Evolutionary conservation across 345 rosid species (phyloP).

Genomic region (Punica granatum): DNA sequence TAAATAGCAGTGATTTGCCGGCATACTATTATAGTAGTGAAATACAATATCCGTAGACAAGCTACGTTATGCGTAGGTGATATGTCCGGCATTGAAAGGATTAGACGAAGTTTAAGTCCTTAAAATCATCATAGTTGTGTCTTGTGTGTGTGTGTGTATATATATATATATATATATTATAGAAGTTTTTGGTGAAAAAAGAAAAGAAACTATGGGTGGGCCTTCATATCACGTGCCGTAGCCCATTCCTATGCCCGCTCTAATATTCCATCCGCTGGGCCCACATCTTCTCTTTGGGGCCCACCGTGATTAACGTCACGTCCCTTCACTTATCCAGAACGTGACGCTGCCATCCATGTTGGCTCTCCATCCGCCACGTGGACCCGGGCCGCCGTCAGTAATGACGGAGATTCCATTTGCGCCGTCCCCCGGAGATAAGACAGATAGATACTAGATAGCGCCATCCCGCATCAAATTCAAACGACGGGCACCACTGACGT

Average conservation of each 20-base stretch:
- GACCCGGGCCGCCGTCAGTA: not conserved
- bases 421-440: conserved; percentile 1
- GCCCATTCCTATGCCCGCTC: not conserved
- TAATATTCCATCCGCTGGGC: not conserved
- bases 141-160: no score
- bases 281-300: not conserved
- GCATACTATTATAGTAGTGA: no score
- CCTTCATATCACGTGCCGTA: not conserved
- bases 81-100: no score
- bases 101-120: no score
- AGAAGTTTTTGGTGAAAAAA: no score
- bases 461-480: not conserved
- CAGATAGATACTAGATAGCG: not conserved
- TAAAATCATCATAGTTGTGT: no score
- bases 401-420: not conserved
- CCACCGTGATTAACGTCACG: not conserved
- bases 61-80: no score
- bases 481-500: not conserved
- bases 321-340: conserved; percentile 1
- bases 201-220: no score
- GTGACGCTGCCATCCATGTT: not conserved
- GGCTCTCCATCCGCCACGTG: not conserved
- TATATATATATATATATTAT: no score
- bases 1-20: no score
- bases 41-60: no score